These are phyloP conservation scores for Massospora cicadina DNA, from an alignment of 371 early-diverging fungal species.

Conservation along the genomic window DNA sequence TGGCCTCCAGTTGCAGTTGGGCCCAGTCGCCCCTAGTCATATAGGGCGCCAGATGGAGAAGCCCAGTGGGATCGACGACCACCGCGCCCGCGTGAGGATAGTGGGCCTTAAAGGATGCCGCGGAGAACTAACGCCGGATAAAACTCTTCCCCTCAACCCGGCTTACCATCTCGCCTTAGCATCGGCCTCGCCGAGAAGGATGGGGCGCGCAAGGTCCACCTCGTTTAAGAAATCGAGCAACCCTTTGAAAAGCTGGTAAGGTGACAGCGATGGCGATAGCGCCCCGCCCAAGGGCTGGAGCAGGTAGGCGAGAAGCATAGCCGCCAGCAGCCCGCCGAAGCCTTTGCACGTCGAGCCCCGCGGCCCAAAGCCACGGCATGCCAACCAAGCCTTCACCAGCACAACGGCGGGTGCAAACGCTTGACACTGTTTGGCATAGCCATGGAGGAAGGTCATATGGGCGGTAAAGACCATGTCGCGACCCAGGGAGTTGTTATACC, in stretches of 20 bases:
- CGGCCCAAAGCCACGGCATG: constrained; percentile 43
- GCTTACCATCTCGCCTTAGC: neutral
- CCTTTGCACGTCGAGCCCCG: constrained; percentile 19
- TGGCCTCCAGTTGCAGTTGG: neutral
- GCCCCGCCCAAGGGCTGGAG: constrained; percentile 41
- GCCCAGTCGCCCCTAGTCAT: neutral
- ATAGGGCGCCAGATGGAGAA: neutral
- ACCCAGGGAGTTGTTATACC: constrained; percentile 72
- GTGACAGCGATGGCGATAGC: constrained; percentile 49
- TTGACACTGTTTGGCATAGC: constrained; percentile 42
- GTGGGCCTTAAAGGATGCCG: neutral
- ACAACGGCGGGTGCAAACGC: constrained; percentile 63
- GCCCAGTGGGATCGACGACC: neutral
- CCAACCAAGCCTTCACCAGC: constrained; percentile 67
- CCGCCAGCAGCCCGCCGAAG: constrained; percentile 57
- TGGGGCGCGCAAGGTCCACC: constrained; percentile 10
- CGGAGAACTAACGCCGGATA: neutral
- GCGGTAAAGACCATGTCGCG: constrained; percentile 50
- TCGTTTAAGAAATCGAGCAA: constrained; percentile 57
- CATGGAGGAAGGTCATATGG: constrained; percentile 61
- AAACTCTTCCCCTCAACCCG: too few relatives aligned
- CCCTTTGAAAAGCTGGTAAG: constrained; percentile 70
- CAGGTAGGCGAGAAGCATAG: constrained; percentile 73
- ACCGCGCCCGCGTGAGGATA: neutral
- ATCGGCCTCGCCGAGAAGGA: neutral